Evolutionary conservation across 1,139 yeast species (phyloP), one percentile per base, ranked within the genome.

Genomic region (Arxiozyma telluris): DNA sequence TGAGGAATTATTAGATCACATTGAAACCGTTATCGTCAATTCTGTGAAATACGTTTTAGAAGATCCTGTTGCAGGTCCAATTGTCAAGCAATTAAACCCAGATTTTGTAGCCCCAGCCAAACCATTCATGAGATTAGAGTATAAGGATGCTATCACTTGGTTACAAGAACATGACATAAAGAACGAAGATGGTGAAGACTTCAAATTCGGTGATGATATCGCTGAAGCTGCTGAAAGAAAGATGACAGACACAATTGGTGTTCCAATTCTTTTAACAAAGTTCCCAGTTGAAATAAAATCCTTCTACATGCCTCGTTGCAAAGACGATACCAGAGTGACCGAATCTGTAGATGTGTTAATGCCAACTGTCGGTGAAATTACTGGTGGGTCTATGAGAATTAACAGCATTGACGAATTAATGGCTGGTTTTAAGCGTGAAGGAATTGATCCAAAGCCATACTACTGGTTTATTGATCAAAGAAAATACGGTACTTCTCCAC

Each of bases 171-270:
- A 93, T 73, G 91, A 85, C 55, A 82, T 94, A 66, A 84, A 84
- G 66, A 93, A 91, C 79, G 98, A 93, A 76, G 97, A 93, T 18
- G 97, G 94, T 59, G 86, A 89, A 71, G 75, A 76, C 64, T 93
- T 91, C 83, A 82, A 84, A 73, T 94, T 94, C 65, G 99, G 99
- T 71, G 99, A 94, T 70, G 99, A 93, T 71, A 94, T 93, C 59
- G 97, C 98, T 58, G 99, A 93, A 76, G 98, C 98, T 54, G 98
- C 97, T 56, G 99, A 93, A 79, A 87, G 99, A 72, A 88, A 85
- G 74, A 93, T 93, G 98, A 90, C 96, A 44, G 99, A 93, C 71
- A 81, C 87, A 57, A 87, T 94, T 69, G 91, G 91, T 67, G 85
- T 80, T 60, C 99, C 99, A 61, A 91, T 93, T 62, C 79, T 93